Evolutionary conservation across 2,329 filamentous ascomycete species (phyloP).

Genomic region (Sporothrix variecibatus): DNA sequence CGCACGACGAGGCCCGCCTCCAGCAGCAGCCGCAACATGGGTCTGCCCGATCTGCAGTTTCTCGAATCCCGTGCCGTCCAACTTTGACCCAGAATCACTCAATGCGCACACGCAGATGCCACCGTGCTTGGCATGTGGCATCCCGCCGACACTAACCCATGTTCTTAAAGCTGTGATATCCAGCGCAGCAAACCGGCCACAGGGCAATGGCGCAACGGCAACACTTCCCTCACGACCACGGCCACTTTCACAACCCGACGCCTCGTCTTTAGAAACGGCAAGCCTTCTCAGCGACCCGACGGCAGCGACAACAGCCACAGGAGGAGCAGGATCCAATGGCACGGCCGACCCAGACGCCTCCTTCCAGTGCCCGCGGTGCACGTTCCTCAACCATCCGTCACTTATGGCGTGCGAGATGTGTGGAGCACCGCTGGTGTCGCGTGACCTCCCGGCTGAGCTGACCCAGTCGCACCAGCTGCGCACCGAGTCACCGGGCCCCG

Average conservation of each 20-base stretch:
- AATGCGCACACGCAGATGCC: constrained; percentile 78
- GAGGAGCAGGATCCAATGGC: constrained; percentile 18
- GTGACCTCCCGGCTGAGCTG: constrained; percentile 45
- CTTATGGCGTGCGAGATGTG: constrained; percentile 88
- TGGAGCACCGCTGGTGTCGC: constrained; percentile 69
- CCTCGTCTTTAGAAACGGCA: neutral
- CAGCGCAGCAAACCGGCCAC: constrained; percentile 63
- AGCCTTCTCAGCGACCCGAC: neutral
- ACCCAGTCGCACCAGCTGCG: constrained; percentile 49
- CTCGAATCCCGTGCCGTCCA: constrained; percentile 87
- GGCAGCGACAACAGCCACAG: neutral
- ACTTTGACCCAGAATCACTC: constrained; percentile 84
- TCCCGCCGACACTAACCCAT: constrained; percentile 81
- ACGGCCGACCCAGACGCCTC: constrained; percentile 42
- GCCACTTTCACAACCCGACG: constrained; percentile 22
- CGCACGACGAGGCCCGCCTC: constrained; percentile 47
- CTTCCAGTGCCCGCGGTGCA: constrained; percentile 81
- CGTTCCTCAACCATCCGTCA: constrained; percentile 90
- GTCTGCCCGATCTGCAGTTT: constrained; percentile 95
- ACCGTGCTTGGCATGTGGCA: constrained; percentile 89
- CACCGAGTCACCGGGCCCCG: constrained; percentile 77
- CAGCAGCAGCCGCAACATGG: constrained; percentile 74
- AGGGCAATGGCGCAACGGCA: neutral
- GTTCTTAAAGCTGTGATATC: constrained; percentile 85
- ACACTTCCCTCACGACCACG: constrained; percentile 40